Conservation (phyloP, 2,329 filamentous ascomycete species). For the Trichophyton benhamiae region DNA sequence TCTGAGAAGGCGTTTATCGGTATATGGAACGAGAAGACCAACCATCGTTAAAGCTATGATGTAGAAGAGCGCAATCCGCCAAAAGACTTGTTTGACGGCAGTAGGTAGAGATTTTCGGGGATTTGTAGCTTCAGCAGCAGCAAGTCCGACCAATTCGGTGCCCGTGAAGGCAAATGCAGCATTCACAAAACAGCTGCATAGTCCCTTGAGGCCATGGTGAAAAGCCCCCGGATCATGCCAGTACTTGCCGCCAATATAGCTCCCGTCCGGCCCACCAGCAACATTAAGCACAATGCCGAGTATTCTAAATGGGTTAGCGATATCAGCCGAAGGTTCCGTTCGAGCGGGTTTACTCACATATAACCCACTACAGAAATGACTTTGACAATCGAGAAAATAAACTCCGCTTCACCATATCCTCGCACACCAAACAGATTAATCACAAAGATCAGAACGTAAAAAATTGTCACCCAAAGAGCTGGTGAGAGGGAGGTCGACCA, state of each 20-base stretch:
- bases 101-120: constrained; percentile 43
- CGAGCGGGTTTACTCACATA: constrained; percentile 38
- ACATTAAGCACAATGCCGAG: constrained; percentile 51
- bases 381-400: constrained; percentile 41
- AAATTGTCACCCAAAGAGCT: constrained; percentile 36
- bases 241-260: constrained; percentile 53
- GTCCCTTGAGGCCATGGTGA: constrained; percentile 44
- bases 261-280: constrained; percentile 52
- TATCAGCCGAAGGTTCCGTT: constrained; percentile 13
- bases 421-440: constrained; percentile 47
- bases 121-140: constrained; percentile 44
- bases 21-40: constrained; percentile 53
- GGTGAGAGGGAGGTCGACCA: constrained; percentile 37
- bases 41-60: constrained; percentile 44
- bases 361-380: constrained; percentile 38
- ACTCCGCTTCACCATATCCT: constrained; percentile 41
- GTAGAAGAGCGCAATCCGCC: constrained; percentile 47
- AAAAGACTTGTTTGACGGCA: constrained; percentile 43
- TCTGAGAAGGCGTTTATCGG: constrained; percentile 46
- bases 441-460: constrained; percentile 48
- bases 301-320: constrained; percentile 40
- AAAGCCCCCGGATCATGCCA: constrained; percentile 53
- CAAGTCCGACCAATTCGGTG: constrained; percentile 42
- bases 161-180: constrained; percentile 28
- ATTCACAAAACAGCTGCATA: constrained; percentile 46